These are phyloP conservation scores for Begonia peltatifolia DNA, from an alignment of 306 rosid species.

Conservation along the genomic window DNA sequence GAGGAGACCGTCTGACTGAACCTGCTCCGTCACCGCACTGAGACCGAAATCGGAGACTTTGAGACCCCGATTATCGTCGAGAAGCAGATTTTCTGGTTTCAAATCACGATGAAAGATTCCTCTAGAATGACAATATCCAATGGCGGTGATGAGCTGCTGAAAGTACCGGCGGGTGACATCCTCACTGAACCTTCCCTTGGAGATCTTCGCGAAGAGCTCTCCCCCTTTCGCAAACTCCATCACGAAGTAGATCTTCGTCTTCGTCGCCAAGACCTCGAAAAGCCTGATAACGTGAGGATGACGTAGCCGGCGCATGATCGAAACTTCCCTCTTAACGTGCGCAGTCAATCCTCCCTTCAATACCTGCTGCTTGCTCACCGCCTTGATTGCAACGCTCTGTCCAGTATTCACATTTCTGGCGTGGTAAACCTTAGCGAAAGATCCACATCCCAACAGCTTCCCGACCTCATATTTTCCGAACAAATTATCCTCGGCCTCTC, in stretches of 20 bases:
- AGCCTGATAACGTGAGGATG: slow-evolving; percentile 53
- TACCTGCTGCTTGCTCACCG: slow-evolving; percentile 43
- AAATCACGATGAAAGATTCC: slow-evolving; percentile 82
- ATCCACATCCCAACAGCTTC: slow-evolving; percentile 50
- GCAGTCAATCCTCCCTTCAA: slow-evolving; percentile 20
- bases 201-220: slow-evolving; percentile 39
- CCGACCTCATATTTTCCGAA: slow-evolving; percentile 47
- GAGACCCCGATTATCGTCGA: slow-evolving; percentile 47
- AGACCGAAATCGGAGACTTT: slow-evolving; percentile 74
- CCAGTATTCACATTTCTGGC: slow-evolving; percentile 32
- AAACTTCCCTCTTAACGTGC: slow-evolving; percentile 55
- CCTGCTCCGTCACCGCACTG: slow-evolving; percentile 37
- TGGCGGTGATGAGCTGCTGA: slow-evolving; percentile 65
- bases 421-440: slow-evolving; percentile 71
- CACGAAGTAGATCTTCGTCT: slow-evolving; percentile 61
- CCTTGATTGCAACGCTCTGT: slow-evolving; percentile 63
- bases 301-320: slow-evolving; percentile 53
- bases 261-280: slow-evolving; percentile 60
- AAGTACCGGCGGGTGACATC: slow-evolving; percentile 45
- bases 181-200: slow-evolving; percentile 38
- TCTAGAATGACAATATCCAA: slow-evolving; percentile 48
- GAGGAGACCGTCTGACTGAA: slow-evolving; percentile 50
- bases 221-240: slow-evolving; percentile 74
- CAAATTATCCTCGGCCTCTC: slow-evolving; percentile 5
- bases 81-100: slow-evolving; percentile 66